Base-by-base conservation (phyloP, 768 basidiomycete genomes). In the Lactarius psammicola region DNA sequence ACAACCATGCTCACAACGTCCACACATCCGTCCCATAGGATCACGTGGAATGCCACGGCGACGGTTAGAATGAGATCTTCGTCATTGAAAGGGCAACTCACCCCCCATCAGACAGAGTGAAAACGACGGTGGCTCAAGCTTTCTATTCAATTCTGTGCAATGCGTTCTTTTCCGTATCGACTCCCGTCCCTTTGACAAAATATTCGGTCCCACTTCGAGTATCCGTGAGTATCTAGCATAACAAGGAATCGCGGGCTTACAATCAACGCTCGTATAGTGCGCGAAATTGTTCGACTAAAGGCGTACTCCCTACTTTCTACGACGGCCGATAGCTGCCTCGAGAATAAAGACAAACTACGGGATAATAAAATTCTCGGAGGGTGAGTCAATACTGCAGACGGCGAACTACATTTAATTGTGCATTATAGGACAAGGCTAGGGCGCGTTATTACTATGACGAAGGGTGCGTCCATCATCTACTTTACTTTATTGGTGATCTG, bases 271-370 rank as follows among this genome's bases (percentile, higher is more conserved):
- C 31, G 23, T 51, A 51, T 26, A 51, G n/a, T 51, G 13, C 49
- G 13, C 46, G 33, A 57, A 42, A 34, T 55, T 34, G 7, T 58
- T 40, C 20, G n/a, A 55, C 26, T 1, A 6, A 55, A 66, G 67
- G 67, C 26, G 33, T 68, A 68, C 53, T 54, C 64, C 38, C 42
- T 68, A 33, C 67, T 68, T 33, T 57, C 67, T 30, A 57, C 60
- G 65, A 68, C 67, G 20, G 65, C 67, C 18, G 65, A 68, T 53
- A 56, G 38, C 13, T 68, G 67, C 34, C 26, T 28, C 56, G 65
- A 62, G 42, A 68, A 68, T 60, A 66, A 68, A 42, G 58, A 58
- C 26, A 69, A 67, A 40, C 66, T 69, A 31, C 56, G 68, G 26
- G 66, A 67, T 42, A 34, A 30, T 28, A 63, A 57, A 42, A 11